Evolutionary conservation across 1,139 yeast genomes (phyloP), one percentile per base, ranked within the genome.

Genomic region (Petasospora rhodanensis): DNA sequence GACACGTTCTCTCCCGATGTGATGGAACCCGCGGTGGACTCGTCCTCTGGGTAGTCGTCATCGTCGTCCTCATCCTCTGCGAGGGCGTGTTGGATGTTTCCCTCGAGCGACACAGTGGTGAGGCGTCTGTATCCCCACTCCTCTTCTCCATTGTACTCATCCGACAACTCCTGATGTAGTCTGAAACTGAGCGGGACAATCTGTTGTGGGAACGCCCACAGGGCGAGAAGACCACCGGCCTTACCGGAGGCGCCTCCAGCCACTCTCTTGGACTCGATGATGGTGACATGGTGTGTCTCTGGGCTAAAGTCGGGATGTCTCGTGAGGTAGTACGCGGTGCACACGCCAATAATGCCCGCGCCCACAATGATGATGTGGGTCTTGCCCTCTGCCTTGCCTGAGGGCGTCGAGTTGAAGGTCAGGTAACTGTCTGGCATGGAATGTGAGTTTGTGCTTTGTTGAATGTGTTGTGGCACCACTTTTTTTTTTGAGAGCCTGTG

Each of bases 171-270:
- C 51, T 83, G 87, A 61, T 91, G 98, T 42, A 91, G 68, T 43
- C 75, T 73, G 61, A 87, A 91, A 28, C 95, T 81, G 37, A 91
- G 66, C 1, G 95, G 94, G 5, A 89, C 97, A 34, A 91, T 77
- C 56, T 86, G 95, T 51, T 83, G 89, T 1, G 98, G 98, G 57
- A 91, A 91, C 0, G 97, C 97, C 95, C 97, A 87, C 26, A 84
- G 69, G 1, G 96, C 96, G 36, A 91, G 62, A 31, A 91, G 65
- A 0, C 98, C 98, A 24, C 98, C 98, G 4, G 98, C 98, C 52
- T 91, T 91, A 36, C 98, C 98, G 24, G 89, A 77, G 13, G 98
- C 98, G 24, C 96, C 98, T 31, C 96, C 95, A 0, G 97, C 98
- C 4, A 91, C 95, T 51, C 95, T 70, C 46, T 84, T 83, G 35